These are phyloP conservation scores for Sclerotinia minor DNA, from an alignment of 2,329 filamentous ascomycete genomes.

Conservation along the genomic window DNA sequence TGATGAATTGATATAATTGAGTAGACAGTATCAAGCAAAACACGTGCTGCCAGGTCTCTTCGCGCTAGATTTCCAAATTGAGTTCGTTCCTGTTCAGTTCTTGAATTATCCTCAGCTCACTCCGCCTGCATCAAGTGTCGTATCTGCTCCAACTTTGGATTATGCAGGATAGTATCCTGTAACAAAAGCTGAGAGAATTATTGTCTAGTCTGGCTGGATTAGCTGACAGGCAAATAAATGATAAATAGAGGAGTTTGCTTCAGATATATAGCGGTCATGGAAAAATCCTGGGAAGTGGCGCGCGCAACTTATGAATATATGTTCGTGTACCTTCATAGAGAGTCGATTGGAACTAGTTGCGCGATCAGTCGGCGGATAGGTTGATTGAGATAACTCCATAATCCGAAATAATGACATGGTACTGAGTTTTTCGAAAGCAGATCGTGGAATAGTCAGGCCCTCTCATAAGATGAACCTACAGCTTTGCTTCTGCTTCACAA, in stretches of 20 bases:
- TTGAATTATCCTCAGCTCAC: background rate
- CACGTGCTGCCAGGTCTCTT: background rate
- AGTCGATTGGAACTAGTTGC: background rate
- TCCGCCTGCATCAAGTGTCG: background rate
- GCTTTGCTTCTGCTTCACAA: background rate
- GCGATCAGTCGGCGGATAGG: background rate
- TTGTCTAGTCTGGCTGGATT: background rate
- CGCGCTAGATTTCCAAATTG: background rate
- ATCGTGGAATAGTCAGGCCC: background rate
- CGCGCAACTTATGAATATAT: background rate
- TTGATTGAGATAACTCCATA: background rate
- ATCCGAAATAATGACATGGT: background rate
- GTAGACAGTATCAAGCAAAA: background rate
- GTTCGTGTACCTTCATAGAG: background rate
- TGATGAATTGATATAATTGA: too few species aligned
- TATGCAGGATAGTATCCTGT: background rate
- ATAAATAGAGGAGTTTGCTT: background rate
- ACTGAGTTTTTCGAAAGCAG: background rate
- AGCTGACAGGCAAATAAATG: background rate
- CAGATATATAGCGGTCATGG: too few species aligned
- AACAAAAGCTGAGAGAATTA: background rate
- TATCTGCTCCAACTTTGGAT: background rate
- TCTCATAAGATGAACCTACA: background rate
- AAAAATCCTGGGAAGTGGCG: background rate
- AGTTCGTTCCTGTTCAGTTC: too few species aligned